Conservation (phyloP, 139 green algal species). For the Coelastrella sp. region DNA sequence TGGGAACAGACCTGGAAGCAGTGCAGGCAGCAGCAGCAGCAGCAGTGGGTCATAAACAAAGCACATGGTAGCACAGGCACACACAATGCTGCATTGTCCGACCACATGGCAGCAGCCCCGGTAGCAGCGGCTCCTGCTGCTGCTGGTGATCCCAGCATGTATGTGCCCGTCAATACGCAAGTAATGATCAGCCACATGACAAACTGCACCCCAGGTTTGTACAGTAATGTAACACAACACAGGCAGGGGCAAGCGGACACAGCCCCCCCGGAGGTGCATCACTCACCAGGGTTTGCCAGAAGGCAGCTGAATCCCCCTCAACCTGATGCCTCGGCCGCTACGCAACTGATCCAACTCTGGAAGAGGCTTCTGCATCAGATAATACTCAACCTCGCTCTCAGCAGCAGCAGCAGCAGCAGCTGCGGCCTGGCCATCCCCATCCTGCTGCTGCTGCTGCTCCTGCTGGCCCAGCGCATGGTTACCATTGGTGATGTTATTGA, state of each 20-base stretch:
- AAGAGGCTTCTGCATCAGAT: slow-evolving; percentile 58
- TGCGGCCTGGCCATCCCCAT: background rate
- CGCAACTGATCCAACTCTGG: slow-evolving; percentile 55
- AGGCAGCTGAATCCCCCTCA: slow-evolving; percentile 24
- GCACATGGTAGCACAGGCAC: too few species aligned
- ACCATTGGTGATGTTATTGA: background rate
- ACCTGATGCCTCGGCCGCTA: background rate
- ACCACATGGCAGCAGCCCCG: too few species aligned
- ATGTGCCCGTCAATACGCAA: too few species aligned
- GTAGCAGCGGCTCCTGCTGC: too few species aligned
- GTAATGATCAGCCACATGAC: background rate
- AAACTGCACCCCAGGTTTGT: background rate
- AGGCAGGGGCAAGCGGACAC: background rate
- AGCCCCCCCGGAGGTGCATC: background rate
- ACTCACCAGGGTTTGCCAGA: slow-evolving; percentile 36
- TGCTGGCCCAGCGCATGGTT: background rate
- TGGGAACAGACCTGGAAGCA: slow-evolving; percentile 17
- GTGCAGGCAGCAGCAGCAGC: background rate
- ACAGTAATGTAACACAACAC: background rate
- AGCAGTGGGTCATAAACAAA: background rate
- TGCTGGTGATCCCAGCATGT: too few species aligned
- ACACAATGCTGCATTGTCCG: too few species aligned
- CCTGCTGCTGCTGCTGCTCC: slow-evolving; percentile 10
- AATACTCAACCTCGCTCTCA: slow-evolving; percentile 15
- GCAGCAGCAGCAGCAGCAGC: background rate